Evolutionary conservation across 371 early-diverging fungal species (phyloP).

Genomic region (Syncephalis plumigaleata): DNA sequence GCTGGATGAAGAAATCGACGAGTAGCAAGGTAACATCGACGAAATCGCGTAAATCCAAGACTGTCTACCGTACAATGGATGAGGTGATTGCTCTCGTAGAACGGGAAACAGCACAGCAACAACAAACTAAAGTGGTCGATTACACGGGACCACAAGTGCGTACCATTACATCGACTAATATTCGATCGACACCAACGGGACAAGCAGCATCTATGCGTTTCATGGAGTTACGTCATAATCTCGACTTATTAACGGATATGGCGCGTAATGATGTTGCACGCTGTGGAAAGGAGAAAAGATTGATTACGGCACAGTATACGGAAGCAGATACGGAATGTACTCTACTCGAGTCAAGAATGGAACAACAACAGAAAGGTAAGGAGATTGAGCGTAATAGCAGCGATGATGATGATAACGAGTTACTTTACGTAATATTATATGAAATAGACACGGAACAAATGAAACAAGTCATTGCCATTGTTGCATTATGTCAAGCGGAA

Average conservation of each 20-base stretch:
- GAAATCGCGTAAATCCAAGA: slow-evolving; percentile 22
- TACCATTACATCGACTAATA: slow-evolving; percentile 20
- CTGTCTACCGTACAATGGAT: slow-evolving; percentile 52
- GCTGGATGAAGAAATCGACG: slow-evolving; percentile 11
- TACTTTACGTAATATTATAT: too few relatives aligned
- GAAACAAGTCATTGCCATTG: too few relatives aligned
- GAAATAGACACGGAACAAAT: too few relatives aligned
- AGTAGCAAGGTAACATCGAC: slow-evolving; percentile 9
- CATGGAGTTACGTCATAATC: slow-evolving; percentile 65
- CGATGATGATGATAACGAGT: too few relatives aligned
- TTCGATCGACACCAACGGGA: slow-evolving; percentile 28
- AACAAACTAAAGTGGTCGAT: slow-evolving; percentile 54
- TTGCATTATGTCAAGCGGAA: too few relatives aligned
- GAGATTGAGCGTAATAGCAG: too few relatives aligned
- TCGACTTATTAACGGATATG: slow-evolving; percentile 8
- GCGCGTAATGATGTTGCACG: too few relatives aligned
- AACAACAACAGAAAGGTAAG: too few relatives aligned
- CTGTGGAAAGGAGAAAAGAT: too few relatives aligned
- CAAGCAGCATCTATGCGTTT: slow-evolving; percentile 27
- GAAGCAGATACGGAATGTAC: too few relatives aligned
- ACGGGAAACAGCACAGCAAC: slow-evolving; percentile 8
- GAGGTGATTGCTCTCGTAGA: slow-evolving; percentile 27
- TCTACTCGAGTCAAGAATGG: too few relatives aligned
- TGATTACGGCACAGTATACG: too few relatives aligned
- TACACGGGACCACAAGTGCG: slow-evolving; percentile 49